Evolutionary conservation across 2,329 filamentous ascomycete species (phyloP), one percentile per base, ranked within the genome.

Genomic region (Neurospora sp.): DNA sequence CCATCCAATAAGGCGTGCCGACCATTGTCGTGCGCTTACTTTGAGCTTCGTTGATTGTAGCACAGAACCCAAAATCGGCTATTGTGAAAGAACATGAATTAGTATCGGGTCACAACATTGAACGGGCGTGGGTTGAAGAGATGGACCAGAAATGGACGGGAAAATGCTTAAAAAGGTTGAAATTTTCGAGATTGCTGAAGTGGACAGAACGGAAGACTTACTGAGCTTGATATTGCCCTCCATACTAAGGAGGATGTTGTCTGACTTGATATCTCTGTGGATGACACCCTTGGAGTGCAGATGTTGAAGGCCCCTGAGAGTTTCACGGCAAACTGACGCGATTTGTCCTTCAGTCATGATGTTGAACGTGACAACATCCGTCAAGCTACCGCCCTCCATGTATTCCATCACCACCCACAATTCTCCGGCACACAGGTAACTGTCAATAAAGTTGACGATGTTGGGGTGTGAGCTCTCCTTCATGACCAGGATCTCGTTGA

Each of bases 361-460:
- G 82, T 98, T 98, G 82, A 97, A 98, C 3, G 96, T 99, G 70
- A 99, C 96, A 69, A 99, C 96, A 80, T 99, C 96, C 11, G 96
- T 99, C 79, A 99, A 84, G 81, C 93, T 97, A 73, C 96, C 96
- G 71, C 96, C 96, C 80, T 99, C 95, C 96, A 99, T 99, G 77
- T 95, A 99, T 82, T 99, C 96, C 96, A 99, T 99, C 40, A 98
- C 93, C 1, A 99, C 96, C 96, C 96, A 99, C 38, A 99, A 83
- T 80, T 98, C 96, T 62, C 95, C 92, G 12, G 88, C 87, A 70
- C 94, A 91, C 11, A 99, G 85, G 80, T 94, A 98, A 79, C 94
- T 97, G 83, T 98, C 96, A 82, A 98, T 95, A 81, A 98, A 99
- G 81, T 99, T 99, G 81, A 99, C 96, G 81, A 99, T 97, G 79